Base-by-base conservation (phyloP, 176 grass and related monocot species). In the Ensete ventricosum region DNA sequence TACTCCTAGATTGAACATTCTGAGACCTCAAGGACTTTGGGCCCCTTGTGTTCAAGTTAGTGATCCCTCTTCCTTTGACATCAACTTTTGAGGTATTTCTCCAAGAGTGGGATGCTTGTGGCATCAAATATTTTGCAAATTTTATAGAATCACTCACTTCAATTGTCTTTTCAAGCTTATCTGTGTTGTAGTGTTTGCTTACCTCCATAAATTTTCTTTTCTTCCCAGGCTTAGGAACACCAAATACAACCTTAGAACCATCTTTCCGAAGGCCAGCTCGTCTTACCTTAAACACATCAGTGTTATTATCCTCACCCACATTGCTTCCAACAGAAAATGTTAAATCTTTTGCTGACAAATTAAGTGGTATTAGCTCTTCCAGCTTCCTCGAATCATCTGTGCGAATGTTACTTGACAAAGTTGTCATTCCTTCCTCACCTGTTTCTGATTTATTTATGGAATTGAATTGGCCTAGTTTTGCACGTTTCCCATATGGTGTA, bases 191-290 rank as follows among this genome's bases (percentile, higher is more conserved):
- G 64, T 90, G 89, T 81, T 92, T 96, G 81, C 93, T 96, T 62
- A 96, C 90, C 73, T 96, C 93, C 93, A 96, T 96, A 81, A 92
- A 96, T 67, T 96, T 96, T 55, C 88, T 89, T 74, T 83, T 96
- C 81, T 92, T 96, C 75, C 93, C 93, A 80, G 88, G 93, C 84
- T 81, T 96, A 65, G 93, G 93, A 64, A 96, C 85, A 84, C 93
- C 93, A 50, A 87, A 87, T 19, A 96, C 83, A 24, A 96, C 93
- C 77, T 84, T 90, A 49, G 93, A 92, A 73, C 93, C 89, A 88
- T 92, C 93, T 64, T 92, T 96, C 77, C 90, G 89, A 50, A 91
- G 77, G 55, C 92, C 89, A 76, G 81, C 73, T 8, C 87, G 87
- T 74, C 78, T 96, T 67, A 87, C 76, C 55, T 77, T 76, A 66